Evolutionary conservation across 1,284 basidiomycete species (phyloP), one percentile per base, ranked within the genome.

Genomic region (Cystobasidium slooffiae): DNA sequence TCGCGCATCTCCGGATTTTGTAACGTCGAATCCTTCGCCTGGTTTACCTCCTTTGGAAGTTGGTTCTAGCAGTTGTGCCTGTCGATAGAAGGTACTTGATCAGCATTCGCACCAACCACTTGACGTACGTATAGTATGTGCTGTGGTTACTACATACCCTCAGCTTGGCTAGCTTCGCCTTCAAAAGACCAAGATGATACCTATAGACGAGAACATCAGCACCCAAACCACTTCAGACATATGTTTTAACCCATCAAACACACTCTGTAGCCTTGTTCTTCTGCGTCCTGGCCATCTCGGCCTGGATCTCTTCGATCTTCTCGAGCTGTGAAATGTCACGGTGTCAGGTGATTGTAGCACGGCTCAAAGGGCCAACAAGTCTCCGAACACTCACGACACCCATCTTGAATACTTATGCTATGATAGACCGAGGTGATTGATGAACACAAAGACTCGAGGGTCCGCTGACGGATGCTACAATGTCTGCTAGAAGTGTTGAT

Each of bases 1-100:
- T 81, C 94, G 86, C 43, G 94, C 94, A 84, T 96, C 94, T 76
- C 94, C 94, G 22, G 92, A 92, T 82, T 97, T 97, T 83, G 94
- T 90, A 0, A 97, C 78, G 64, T 80, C 79, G 67, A 81, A 79
- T 0, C 78, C 94, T 77, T 91, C 88, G 43, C 94, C 94, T 31
- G 88, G 87, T 24, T 90, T 89, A 22, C 91, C 88, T 16, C 90
- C 91, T 81, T 94, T 94, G 59, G 89, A 85, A 4, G 46, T 37
- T 1, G 72, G 67, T 62, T 80, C 80, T 18, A 80, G 77, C 18
- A 80, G 76, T 59, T 80, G 78, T 18, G 75, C 75, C 46, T 78
- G 75, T 7, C 10, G 3, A 12, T 7, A 20, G 47, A 31, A 44
- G 20, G 43, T 12, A 1, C 90, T 84, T 12, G 6, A 22, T 65